Evolutionary conservation across 805 yeast genomes (phyloP), one percentile per base, ranked within the genome.

Genomic region (Zygosaccharomyces kombuchaensis): DNA sequence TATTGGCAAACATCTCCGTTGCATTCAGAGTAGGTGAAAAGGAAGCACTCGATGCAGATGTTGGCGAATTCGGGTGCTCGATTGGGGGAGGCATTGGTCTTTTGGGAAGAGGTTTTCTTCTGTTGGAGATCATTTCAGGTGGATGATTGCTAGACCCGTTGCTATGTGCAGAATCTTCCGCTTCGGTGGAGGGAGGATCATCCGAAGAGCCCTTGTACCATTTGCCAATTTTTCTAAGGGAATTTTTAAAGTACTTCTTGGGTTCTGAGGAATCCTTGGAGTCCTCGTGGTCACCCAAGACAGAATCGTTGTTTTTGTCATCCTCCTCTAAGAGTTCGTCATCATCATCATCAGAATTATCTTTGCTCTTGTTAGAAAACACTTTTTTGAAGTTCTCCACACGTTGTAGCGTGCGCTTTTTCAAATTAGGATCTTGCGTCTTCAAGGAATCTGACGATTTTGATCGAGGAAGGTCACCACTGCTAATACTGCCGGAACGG

Each of bases 181-280:
- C 23, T 13, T 37, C 44, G 14, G 32, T 40, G 9, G 43, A 8
- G 4, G 19, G 13, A 3, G 44, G 44, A 9, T 43, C 45, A 9
- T 51, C 45, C 13, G 44, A 4, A 16, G 31, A 31, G 13, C 61
- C 65, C 43, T 72, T 73, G 54, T 84, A 84, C 87, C 91, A 82
- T 50, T 76, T 81, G 1, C 85, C 86, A 6, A 85, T 62, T 55
- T 79, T 84, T 47, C 72, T 75, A 38, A 82, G 65, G 0, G 87
- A 74, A 36, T 63, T 66, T 4, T 75, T 58, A 12, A 76, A 59
- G 2, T 70, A 67, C 40, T 67, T 71, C 45, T 66, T 68, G 2
- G 72, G 58, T 9, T 60, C 59, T 1, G 55, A 43, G 10, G 65
- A 56, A 26, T 58, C 62, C 8, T 54, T 62, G 14, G 65, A 23